A percentile compares a stretch with the other conserved stretches of the same genome.
Evolutionary conservation across 2,329 filamentous ascomycete species (phyloP).

Genomic region (Camillea tinctor): DNA sequence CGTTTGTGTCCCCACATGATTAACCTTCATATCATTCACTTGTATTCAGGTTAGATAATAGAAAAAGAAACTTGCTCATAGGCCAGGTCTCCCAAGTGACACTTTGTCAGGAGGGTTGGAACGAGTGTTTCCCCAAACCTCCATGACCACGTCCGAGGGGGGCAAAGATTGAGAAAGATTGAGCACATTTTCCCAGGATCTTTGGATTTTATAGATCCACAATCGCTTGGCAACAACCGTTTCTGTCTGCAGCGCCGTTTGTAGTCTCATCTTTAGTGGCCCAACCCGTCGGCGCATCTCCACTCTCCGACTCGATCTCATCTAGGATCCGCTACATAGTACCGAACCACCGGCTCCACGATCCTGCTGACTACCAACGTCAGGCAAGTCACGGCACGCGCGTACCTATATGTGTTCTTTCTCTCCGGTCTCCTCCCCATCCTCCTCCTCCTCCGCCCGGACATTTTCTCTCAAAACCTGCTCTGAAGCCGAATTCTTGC

Average conservation of each 20-base stretch:
- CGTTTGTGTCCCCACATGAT: no score
- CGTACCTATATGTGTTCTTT: background rate
- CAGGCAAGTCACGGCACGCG: background rate
- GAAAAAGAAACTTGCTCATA: background rate
- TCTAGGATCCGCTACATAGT: background rate
- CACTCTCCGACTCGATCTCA: background rate
- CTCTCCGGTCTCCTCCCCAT: background rate
- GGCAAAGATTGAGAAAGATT: constrained; percentile 28
- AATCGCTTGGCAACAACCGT: constrained; percentile 14
- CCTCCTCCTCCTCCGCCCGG: no score
- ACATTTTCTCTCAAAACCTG: constrained; percentile 9
- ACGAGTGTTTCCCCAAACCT: background rate
- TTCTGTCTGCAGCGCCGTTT: background rate
- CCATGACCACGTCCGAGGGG: background rate
- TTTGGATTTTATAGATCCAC: constrained; percentile 1
- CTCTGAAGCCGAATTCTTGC: constrained; percentile 17
- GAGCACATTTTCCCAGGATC: constrained; percentile 30
- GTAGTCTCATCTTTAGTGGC: background rate
- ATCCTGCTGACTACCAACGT: background rate
- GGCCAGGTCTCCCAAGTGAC: background rate
- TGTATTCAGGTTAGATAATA: background rate
- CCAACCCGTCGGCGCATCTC: background rate
- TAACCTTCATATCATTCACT: background rate
- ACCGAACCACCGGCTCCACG: background rate
- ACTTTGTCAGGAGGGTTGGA: background rate